Evolutionary conservation across 306 rosid species (phyloP).

Genomic region (Argentina anserina): DNA sequence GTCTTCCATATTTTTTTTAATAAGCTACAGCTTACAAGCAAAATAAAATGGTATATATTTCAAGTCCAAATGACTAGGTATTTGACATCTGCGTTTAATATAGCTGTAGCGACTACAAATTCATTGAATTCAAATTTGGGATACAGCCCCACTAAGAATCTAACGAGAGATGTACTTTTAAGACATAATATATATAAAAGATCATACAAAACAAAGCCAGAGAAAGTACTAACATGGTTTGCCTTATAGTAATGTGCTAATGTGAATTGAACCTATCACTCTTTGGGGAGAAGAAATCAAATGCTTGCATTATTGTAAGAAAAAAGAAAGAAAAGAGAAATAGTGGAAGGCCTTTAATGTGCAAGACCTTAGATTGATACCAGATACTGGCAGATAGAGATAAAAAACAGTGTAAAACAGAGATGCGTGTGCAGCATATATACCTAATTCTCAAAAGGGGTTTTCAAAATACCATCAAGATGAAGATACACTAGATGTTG

Average conservation of each 20-base stretch:
- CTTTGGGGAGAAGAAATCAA: neutral
- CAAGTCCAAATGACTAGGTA: neutral
- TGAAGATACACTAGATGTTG: neutral
- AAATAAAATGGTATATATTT: neutral
- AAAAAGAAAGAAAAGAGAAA: neutral
- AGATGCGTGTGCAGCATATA: constrained; percentile 6
- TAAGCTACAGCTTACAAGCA: neutral
- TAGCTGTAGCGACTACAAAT: constrained; percentile 1
- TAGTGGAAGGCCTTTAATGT: neutral
- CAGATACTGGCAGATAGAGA: neutral
- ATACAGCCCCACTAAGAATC: constrained; percentile 6
- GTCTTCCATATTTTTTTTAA: neutral
- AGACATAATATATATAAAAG: neutral
- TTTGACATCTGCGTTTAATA: constrained; percentile 22
- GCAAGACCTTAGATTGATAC: neutral
- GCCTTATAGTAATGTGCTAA: neutral
- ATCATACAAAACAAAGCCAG: neutral
- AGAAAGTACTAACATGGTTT: neutral
- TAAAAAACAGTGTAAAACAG: constrained; percentile 4
- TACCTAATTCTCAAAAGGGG: neutral
- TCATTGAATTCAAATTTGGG: neutral
- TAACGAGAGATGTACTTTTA: neutral
- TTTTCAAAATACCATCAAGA: neutral
- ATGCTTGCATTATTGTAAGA: neutral
- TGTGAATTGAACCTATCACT: constrained; percentile 1